These are phyloP conservation scores for Sphaerostilbella broomeana DNA, from an alignment of 2,329 filamentous ascomycete species.

Conservation along the genomic window DNA sequence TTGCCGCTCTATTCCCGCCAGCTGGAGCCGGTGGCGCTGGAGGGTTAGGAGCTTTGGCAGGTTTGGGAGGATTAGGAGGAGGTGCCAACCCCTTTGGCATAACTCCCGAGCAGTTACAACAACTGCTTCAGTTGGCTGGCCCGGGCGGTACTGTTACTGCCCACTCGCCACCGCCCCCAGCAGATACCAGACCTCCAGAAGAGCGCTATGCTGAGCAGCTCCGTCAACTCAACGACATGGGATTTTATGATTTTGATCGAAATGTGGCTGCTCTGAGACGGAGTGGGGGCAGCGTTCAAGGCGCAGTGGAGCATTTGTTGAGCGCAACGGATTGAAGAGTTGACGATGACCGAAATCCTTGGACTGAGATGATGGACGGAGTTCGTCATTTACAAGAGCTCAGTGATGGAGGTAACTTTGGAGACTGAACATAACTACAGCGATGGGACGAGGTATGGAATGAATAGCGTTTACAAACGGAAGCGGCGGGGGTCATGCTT, in stretches of 20 bases:
- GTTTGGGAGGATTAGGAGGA: no score
- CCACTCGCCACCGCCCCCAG: no score
- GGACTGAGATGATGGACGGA: not conserved
- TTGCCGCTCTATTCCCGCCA: slow-evolving; percentile 55
- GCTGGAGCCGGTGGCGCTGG: slow-evolving; percentile 22
- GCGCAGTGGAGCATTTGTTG: slow-evolving; percentile 72
- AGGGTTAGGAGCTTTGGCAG: no score
- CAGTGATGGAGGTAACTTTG: no score
- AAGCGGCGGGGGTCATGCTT: no score
- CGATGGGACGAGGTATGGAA: no score
- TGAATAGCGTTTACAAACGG: no score
- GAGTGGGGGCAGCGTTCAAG: slow-evolving; percentile 89
- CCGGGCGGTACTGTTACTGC: slow-evolving; percentile 36
- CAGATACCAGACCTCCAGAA: slow-evolving; percentile 84
- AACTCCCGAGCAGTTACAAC: slow-evolving; percentile 50
- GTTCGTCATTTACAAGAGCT: no score
- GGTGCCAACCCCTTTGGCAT: slow-evolving; percentile 38
- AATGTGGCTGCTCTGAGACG: slow-evolving; percentile 84
- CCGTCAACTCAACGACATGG: slow-evolving; percentile 95
- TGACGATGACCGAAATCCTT: no score
- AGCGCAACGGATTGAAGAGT: slow-evolving; percentile 23
- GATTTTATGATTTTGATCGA: slow-evolving; percentile 92
- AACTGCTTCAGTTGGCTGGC: slow-evolving; percentile 45
- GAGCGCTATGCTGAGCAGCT: slow-evolving; percentile 88
- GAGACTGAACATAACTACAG: no score